These are phyloP conservation scores for Calonectria honghensis DNA, from an alignment of 2,329 filamentous ascomycete species.

Conservation along the genomic window DNA sequence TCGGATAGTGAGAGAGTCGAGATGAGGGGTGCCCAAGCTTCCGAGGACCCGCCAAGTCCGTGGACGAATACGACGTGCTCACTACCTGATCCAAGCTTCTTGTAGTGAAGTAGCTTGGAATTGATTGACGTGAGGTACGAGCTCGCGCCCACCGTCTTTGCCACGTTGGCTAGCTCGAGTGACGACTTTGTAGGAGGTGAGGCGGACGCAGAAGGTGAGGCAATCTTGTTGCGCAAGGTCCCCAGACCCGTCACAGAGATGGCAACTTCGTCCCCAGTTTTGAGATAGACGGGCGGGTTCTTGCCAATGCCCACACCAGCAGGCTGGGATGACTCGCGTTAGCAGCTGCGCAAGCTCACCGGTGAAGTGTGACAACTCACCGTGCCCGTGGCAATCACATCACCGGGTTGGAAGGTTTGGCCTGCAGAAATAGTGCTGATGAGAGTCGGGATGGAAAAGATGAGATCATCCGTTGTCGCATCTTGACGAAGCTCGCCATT, in stretches of 20 bases:
- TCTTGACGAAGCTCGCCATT: slow-evolving; percentile 69
- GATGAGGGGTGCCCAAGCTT: slow-evolving; percentile 68
- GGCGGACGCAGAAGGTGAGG: slow-evolving; percentile 20
- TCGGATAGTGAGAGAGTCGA: slow-evolving; percentile 51
- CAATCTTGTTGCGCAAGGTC: slow-evolving; percentile 45
- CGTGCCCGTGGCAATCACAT: slow-evolving; percentile 67
- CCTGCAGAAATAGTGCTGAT: slow-evolving; percentile 64
- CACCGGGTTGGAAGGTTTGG: slow-evolving; percentile 66
- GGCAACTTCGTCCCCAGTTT: slow-evolving; percentile 64
- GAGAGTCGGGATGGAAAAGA: slow-evolving; percentile 65
- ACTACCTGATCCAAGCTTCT: slow-evolving; percentile 53
- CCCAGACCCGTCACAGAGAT: slow-evolving; percentile 55
- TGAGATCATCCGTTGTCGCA: slow-evolving; percentile 66
- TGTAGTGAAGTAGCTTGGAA: slow-evolving; percentile 64
- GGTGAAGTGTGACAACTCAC: slow-evolving; percentile 39
- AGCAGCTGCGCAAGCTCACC: neutral
- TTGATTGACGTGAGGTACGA: slow-evolving; percentile 61
- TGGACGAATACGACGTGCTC: slow-evolving; percentile 70
- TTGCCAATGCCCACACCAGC: slow-evolving; percentile 70
- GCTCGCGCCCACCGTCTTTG: slow-evolving; percentile 41
- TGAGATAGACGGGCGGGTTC: slow-evolving; percentile 60
- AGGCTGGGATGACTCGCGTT: slow-evolving; percentile 44
- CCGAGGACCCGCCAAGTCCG: slow-evolving; percentile 69
- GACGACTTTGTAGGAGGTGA: slow-evolving; percentile 20
- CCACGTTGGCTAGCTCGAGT: slow-evolving; percentile 43